Evolutionary conservation across 1,284 basidiomycete species (phyloP).

Genomic region (Ganoderma lucidum): DNA sequence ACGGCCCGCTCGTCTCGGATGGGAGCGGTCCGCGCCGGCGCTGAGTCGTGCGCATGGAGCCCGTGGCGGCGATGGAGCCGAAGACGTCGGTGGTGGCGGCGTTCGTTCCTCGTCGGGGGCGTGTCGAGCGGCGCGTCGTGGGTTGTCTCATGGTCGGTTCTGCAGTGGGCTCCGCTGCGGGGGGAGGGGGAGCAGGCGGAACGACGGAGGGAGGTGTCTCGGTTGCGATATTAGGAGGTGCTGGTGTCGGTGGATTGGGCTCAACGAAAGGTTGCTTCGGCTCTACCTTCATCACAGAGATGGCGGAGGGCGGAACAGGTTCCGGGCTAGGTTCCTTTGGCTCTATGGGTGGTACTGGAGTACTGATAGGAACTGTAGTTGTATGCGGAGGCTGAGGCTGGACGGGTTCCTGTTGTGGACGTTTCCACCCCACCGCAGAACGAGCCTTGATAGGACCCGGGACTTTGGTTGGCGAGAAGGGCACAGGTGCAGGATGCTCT

Average conservation of each 20-base stretch:
- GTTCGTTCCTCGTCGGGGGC: constrained; percentile 56
- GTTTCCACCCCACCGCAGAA: constrained; percentile 35
- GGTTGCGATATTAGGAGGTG: not conserved
- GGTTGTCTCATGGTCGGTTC: not conserved
- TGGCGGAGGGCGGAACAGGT: not conserved
- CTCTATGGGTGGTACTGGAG: not conserved
- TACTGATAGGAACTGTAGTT: constrained; percentile 2
- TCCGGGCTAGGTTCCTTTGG: constrained; percentile 14
- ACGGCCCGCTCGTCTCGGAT: constrained; percentile 52
- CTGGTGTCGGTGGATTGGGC: not conserved
- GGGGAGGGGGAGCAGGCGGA: not conserved
- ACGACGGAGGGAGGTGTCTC: not conserved
- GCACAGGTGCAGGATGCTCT: not conserved
- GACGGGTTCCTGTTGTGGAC: constrained; percentile 25
- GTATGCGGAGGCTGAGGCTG: constrained; percentile 5
- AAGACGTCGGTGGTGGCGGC: constrained; percentile 49
- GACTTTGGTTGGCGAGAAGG: constrained; percentile 24
- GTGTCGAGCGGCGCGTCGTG: constrained; percentile 54
- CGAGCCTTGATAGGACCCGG: constrained; percentile 34
- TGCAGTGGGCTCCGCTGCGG: constrained; percentile 3
- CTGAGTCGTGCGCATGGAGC: constrained; percentile 45
- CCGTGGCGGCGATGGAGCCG: constrained; percentile 35
- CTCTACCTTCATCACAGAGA: constrained; percentile 1
- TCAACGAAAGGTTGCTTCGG: not conserved
- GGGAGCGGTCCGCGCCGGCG: constrained; percentile 44